Base-by-base conservation (phyloP, 169 alveolate species). In the Neospora caninum region DNA sequence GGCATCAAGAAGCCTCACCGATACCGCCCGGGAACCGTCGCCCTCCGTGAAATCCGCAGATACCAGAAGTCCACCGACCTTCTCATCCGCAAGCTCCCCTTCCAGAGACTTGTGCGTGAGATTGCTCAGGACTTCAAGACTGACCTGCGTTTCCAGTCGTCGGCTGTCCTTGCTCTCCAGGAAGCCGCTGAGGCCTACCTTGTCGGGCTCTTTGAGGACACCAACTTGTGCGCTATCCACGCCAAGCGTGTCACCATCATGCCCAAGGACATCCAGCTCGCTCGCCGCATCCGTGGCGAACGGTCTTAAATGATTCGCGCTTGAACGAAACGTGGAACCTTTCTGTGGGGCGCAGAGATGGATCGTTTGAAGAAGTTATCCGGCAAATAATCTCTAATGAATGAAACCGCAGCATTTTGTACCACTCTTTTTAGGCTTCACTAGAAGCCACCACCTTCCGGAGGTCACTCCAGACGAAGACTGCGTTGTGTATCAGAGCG, bases 161-260 rank as follows among this genome's bases (percentile, higher is more conserved):
- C 99, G 84, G 99, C 99, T 88, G 99, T 99, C 91, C 98, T 99
- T 95, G 99, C 99, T 69, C 98, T 99, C 84, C 99, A 99, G 97
- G 99, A 99, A 96, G 99, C 99, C 38, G 99, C 99, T 49, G 99
- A 99, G 97, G 99, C 99, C 38, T 99, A 99, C 97, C 96, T 99
- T 54, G 99, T 99, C 86, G 99, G 99, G 42, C 98, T 99, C 70
- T 99, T 99, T 96, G 99, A 99, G 97, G 99, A 99, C 98, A 99
- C 99, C 92, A 99, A 99, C 99, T 96, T 99, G 92, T 99, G 99
- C 95, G 99, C 99, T 80, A 99, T 99, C 96, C 99, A 99, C 97
- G 99, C 99, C 67, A 99, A 99, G 97, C 98, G 99, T 95, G 99
- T 99, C 70, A 99, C 99, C 93, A 99, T 99, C 94, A 99, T 99